Base-by-base conservation (phyloP, 192 early-diverging fungal species). In the Backusella westeae region DNA sequence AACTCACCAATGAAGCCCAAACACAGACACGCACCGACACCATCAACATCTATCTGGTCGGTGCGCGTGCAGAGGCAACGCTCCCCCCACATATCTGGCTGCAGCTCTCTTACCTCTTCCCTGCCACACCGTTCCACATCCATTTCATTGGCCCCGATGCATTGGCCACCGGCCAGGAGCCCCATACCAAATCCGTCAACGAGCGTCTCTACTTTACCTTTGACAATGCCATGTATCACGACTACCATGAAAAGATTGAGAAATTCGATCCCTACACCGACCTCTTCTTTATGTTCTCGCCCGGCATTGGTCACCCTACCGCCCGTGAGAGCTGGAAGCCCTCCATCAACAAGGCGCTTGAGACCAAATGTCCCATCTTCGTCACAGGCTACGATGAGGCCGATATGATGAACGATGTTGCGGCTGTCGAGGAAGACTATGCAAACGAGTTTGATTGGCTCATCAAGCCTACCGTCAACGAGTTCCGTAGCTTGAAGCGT, bases 141-240 rank as follows among this genome's bases (percentile, higher is more conserved):
- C 89, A 91, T 76, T 94, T 94, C 85, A 84, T 94, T 46, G 93
- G 93, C 26, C 93, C 93, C 8, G 91, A 94, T 82, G 84, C 89
- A 53, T 87, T 92, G 35, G 84, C 85, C 52, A 82, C 85, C 1
- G 71, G 76, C 65, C 38, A 68, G 77, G 42, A 85, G 73, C 69
- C 87, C 23, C 75, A 80, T 69, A 83, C 81, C 14, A 80, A 73
- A 23, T 83, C 85, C 32, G 71, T 87, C 23, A 87, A 90, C 53
- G 88, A 89, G 69, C 88, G 88, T 34, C 79, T 94, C 76, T 87
- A 84, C 42, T 90, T 93, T 68, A 89, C 89, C 34, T 94, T 90
- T 78, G 85, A 89, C 83, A 90, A 87, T 71, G 80, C 85, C 38
- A 83, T 85, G 41, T 94, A 92, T 81, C 89, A 91, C 72, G 82